A percentile compares a stretch with the other conserved stretches of the same genome.
Conservation (phyloP, 768 basidiomycete species). For the Amanita molliuscula region DNA sequence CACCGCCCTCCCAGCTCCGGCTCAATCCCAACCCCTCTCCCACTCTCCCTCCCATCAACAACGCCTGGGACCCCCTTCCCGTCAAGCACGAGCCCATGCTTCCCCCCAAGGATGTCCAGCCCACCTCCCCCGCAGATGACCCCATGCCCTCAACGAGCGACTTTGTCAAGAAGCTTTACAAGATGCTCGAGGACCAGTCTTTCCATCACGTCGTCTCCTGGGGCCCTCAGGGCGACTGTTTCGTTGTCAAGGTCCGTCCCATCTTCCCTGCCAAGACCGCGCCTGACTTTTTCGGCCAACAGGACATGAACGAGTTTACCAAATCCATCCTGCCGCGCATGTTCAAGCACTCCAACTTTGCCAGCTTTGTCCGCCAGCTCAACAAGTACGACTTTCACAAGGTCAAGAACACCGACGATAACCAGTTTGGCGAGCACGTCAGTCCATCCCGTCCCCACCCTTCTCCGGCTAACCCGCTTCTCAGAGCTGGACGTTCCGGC, state of each 20-base stretch:
- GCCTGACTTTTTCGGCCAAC: not conserved
- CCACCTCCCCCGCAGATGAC: constrained; percentile 37
- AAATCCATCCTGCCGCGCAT: constrained; percentile 82
- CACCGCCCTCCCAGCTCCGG: constrained; percentile 6
- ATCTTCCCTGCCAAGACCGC: not conserved
- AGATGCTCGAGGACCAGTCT: constrained; percentile 79
- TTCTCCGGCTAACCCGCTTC: not conserved
- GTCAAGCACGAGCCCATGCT: not conserved
- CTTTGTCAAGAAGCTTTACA: constrained; percentile 93
- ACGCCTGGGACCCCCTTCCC: not conserved
- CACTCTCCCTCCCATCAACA: constrained; percentile 6
- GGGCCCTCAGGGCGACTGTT: constrained; percentile 79
- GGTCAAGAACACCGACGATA: constrained; percentile 83
- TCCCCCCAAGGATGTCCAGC: not conserved
- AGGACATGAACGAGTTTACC: constrained; percentile 93
- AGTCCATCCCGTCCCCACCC: constrained; percentile 10
- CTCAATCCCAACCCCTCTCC: not conserved
- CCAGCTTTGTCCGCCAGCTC: constrained; percentile 82
- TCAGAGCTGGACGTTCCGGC: constrained; percentile 50
- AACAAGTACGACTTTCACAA: constrained; percentile 99
- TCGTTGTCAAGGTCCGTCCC: constrained; percentile 63
- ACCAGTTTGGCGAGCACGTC: constrained; percentile 57
- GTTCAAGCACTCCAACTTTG: constrained; percentile 96
- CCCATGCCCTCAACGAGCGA: constrained; percentile 82
- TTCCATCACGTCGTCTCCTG: constrained; percentile 72